A percentile compares a stretch with the other conserved stretches of the same genome.
Conservation (phyloP, 495 filamentous ascomycete species). For the Aspergillus asperescens region DNA sequence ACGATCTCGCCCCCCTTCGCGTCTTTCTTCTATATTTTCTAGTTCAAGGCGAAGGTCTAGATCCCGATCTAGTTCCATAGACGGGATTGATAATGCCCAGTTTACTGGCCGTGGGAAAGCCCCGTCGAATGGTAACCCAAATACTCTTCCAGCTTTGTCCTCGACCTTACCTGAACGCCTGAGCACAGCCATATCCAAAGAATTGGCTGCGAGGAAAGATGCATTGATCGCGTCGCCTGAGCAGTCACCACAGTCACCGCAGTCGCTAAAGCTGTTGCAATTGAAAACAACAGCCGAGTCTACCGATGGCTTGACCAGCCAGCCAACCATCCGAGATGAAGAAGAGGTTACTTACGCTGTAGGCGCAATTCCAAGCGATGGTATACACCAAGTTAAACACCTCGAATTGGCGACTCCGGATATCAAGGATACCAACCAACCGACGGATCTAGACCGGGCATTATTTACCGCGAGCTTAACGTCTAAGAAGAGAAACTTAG, state of each 20-base stretch:
- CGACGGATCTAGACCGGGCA: conserved; percentile 26
- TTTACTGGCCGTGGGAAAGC: neutral
- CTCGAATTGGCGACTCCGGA: neutral
- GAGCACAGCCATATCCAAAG: conserved; percentile 31
- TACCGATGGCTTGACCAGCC: neutral
- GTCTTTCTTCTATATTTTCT: conserved; percentile 32
- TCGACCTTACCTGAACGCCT: conserved; percentile 31
- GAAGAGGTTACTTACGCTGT: neutral
- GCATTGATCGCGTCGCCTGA: conserved; percentile 21
- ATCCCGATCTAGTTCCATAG: conserved; percentile 27
- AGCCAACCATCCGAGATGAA: neutral
- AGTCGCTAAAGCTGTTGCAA: too few relatives aligned
- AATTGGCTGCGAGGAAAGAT: conserved; percentile 26
- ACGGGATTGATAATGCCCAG: conserved; percentile 19
- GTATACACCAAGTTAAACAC: neutral
- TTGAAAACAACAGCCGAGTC: conserved; percentile 16
- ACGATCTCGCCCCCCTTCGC: conserved; percentile 24
- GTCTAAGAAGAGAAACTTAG: conserved; percentile 14
- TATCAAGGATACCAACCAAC: neutral
- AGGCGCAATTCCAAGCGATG: neutral
- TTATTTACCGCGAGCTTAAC: conserved; percentile 29
- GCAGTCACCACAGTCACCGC: conserved; percentile 10
- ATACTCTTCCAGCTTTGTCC: conserved; percentile 22
- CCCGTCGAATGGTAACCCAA: neutral
- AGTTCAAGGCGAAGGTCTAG: conserved; percentile 29